These are phyloP conservation scores for Hypholoma fasciculare DNA, from an alignment of 768 basidiomycete genomes.

Conservation along the genomic window DNA sequence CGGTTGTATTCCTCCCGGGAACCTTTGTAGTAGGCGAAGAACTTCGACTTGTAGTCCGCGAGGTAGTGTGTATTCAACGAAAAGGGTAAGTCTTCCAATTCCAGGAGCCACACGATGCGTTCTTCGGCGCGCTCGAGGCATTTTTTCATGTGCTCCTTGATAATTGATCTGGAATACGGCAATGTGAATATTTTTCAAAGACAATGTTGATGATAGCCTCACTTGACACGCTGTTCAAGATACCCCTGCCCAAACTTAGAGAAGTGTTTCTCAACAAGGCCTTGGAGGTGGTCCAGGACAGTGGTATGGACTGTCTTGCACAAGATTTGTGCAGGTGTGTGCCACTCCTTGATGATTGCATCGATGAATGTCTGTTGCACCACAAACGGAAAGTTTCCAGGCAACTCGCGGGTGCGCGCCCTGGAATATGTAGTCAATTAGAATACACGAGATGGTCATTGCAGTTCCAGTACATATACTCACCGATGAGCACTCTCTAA, in stretches of 20 bases:
- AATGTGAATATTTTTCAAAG: no score
- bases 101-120: constrained; percentile 48
- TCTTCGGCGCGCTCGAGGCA: constrained; percentile 38
- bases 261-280: constrained; percentile 52
- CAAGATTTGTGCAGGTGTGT: constrained; percentile 43
- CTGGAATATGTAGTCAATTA: constrained; percentile 30
- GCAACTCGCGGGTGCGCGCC: constrained; percentile 69
- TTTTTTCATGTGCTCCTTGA: constrained; percentile 50
- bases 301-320: constrained; percentile 39
- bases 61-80: constrained; percentile 56
- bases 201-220: neutral
- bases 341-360: constrained; percentile 49
- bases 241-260: constrained; percentile 49
- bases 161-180: constrained; percentile 16
- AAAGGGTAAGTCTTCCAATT: constrained; percentile 47
- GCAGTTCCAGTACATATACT: constrained; percentile 13
- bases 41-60: constrained; percentile 39
- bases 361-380: constrained; percentile 54
- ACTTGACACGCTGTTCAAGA: constrained; percentile 49
- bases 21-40: constrained; percentile 47
- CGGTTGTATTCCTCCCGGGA: constrained; percentile 33
- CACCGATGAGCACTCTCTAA: constrained; percentile 46
- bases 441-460: neutral
- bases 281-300: constrained; percentile 38
- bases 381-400: constrained; percentile 63